Percentiles rank a stretch among this genome's conserved stretches.
Conservation (phyloP, 192 early-diverging fungal species). For the Rhizophagus prolifer region DNA sequence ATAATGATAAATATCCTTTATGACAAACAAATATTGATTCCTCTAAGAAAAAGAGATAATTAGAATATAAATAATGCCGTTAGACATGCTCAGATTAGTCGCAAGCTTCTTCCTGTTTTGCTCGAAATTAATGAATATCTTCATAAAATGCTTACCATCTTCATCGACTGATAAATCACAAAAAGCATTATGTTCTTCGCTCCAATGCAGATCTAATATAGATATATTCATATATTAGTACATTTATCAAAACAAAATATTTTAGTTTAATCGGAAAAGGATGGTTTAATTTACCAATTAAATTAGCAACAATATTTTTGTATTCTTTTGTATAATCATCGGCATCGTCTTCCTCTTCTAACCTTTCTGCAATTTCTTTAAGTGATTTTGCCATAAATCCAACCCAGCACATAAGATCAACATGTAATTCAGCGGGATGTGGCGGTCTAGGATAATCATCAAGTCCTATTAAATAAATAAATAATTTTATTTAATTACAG, state of each 20-base stretch:
- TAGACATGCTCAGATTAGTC: too few relatives aligned
- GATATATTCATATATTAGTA: neutral
- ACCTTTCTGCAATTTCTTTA: conserved; percentile 53
- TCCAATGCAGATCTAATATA: conserved; percentile 68
- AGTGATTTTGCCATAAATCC: conserved; percentile 59
- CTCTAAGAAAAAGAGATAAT: conserved; percentile 27
- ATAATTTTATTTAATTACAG: neutral
- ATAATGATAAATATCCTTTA: conserved; percentile 77
- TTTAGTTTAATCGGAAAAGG: conserved; percentile 43
- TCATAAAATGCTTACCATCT: conserved; percentile 33
- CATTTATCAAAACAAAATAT: neutral
- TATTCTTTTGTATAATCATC: conserved; percentile 55
- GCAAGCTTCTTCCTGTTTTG: too few relatives aligned
- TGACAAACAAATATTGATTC: conserved; percentile 58
- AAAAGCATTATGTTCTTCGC: conserved; percentile 54
- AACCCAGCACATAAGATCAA: conserved; percentile 81
- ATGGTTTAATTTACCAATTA: conserved; percentile 54
- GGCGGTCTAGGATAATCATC: conserved; percentile 94
- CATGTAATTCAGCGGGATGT: conserved; percentile 70
- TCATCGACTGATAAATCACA: conserved; percentile 65
- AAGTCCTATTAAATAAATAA: conserved; percentile 48
- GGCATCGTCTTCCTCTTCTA: conserved; percentile 59
- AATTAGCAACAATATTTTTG: conserved; percentile 48
- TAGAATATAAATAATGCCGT: neutral
- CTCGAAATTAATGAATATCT: neutral